Evolutionary conservation across 139 green algal genomes (phyloP), one percentile per base, ranked within the genome.

Genomic region (Picochlorum sp.): DNA sequence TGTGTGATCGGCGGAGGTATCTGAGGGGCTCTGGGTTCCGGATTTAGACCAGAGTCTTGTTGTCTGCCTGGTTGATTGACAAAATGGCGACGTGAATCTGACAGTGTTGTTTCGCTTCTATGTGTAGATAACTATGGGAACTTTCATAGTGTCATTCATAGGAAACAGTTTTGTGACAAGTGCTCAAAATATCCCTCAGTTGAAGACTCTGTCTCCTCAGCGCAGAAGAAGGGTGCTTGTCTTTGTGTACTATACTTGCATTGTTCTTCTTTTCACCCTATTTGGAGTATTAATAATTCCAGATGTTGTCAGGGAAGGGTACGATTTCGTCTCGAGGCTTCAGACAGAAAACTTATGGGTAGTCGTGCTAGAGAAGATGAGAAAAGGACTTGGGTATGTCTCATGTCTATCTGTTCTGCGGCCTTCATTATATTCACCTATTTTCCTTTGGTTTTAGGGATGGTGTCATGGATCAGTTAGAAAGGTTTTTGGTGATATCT

Each of bases 301-400:
- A 3, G 85, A 92, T 68, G 87, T 96, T 52, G 84, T 89, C 18
- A 76, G 79, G 4, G 89, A 96, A 74, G 86, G 82, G 0, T 79
- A 80, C 6, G 89, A 95, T 75, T 93, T 96, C 71, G 80, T 96
- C 8, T 74, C 69, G 13, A 66, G 88, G 13, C 75, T 96, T 23
- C 85, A 96, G 69, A 88, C 73, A n/a, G 89, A 96, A 57, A 92
- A 90, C 73, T 81, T 96, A 45, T 96, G 86, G 86, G 83, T 90
- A 30, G 80, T 88, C 49, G 82, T 88, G 24, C 72, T 94, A 45
- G 83, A 95, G 66, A 96, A 96, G 70, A 90, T 90, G 79, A 73
- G 88, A 2, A 57, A 75, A 32, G 88, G 88, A 2, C 65, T 95
- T 4, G 16, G 47, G 47, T 54, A 54, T 21, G 47, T 20, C n/a